phyloP scores from a whole-genome alignment of 2,329 filamentous ascomycete genomes.

The Chaetothyriales sp. region DNA sequence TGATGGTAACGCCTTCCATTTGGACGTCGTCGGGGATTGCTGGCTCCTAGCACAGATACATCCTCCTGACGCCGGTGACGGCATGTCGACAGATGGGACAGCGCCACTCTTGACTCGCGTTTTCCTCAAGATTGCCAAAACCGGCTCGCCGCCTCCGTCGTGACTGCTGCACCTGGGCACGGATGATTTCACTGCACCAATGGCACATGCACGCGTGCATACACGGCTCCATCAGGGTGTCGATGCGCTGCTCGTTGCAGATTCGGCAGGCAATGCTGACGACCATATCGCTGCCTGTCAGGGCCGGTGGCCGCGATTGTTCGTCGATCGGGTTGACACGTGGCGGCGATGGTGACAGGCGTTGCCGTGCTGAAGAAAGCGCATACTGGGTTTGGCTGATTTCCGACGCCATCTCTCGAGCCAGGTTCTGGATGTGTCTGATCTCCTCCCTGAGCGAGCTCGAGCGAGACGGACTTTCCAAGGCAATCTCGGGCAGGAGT shows the following conservation, averaged over 20 bases:
- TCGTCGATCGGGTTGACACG: conserved; percentile 13
- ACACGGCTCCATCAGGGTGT: conserved; percentile 15
- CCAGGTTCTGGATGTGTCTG: background rate
- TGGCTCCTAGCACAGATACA: conserved; percentile 6
- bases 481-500: background rate
- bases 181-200: conserved; percentile 14
- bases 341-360: conserved; percentile 1
- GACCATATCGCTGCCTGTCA: conserved; percentile 11
- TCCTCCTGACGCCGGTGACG: conserved; percentile 6
- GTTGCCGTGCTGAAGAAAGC: background rate
- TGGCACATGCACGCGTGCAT: conserved; percentile 17
- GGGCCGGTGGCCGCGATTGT: conserved; percentile 10
- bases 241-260: conserved; percentile 16
- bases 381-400: background rate
- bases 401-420: background rate
- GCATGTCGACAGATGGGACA: conserved; percentile 13
- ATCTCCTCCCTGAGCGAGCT: background rate
- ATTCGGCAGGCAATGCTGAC: conserved; percentile 15
- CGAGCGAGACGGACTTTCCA: background rate
- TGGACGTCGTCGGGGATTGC: background rate
- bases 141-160: conserved; percentile 2
- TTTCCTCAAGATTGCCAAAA: background rate
- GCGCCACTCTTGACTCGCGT: conserved; percentile 3
- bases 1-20: background rate
- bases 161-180: background rate